Conservation (phyloP, 306 rosid genomes). For the Styphnolobium japonicum region DNA sequence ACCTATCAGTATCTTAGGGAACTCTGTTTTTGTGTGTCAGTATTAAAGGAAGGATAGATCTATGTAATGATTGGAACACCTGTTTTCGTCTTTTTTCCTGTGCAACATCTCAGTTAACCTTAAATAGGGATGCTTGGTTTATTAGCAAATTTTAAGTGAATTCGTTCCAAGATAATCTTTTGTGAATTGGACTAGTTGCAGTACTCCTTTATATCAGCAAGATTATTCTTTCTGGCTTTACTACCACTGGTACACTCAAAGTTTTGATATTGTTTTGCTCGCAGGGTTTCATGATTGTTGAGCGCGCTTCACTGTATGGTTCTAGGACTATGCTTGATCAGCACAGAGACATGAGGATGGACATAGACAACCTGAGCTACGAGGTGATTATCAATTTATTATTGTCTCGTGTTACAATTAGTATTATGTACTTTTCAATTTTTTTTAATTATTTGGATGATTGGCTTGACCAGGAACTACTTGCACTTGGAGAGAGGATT, state of each 20-base stretch:
- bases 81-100: not conserved
- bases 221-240: not conserved
- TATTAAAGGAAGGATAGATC: not conserved
- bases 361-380: constrained; percentile 78
- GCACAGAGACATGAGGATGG: constrained; percentile 90
- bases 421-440: not conserved
- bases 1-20: constrained; percentile 17
- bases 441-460: not conserved
- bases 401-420: not conserved
- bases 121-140: not conserved
- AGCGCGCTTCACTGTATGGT: constrained; percentile 56
- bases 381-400: constrained; percentile 50
- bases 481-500: constrained; percentile 82
- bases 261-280: constrained; percentile 15
- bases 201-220: not conserved
- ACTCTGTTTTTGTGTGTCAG: constrained; percentile 22
- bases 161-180: not conserved
- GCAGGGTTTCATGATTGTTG: constrained; percentile 76
- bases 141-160: not conserved
- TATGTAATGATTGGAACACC: not conserved
- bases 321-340: constrained; percentile 68
- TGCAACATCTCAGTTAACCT: not conserved
- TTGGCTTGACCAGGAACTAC: constrained; percentile 59
- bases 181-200: not conserved
- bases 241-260: not conserved